Evolutionary conservation across 345 rosid species (phyloP), one percentile per base, ranked within the genome.

Genomic region (Anastatica hierochuntica): DNA sequence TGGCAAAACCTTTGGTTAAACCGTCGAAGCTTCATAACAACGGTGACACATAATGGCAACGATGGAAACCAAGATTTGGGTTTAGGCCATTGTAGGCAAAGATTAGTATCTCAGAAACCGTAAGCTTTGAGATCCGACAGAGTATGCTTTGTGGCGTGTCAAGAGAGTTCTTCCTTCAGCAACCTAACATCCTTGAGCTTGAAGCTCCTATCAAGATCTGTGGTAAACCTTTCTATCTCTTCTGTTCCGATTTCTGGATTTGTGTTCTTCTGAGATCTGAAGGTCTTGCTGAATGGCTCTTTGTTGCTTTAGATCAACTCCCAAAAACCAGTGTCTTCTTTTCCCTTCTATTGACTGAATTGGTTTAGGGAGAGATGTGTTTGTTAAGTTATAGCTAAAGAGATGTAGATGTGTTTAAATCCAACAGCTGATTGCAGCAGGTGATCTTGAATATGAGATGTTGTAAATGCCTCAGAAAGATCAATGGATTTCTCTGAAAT

Each of bases 191-290:
- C 49, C 97, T 88, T 29, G 94, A 84, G 55, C 94, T 88, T 43
- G 82, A 79, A 56, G 90, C 96, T 26, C 96, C 97, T 45, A 82
- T 88, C 74, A 84, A 88, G 97, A 82, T 88, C 82, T 88, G 97
- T 45, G 97, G 95, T 88, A 72, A 18, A 47, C 1, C 16, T 3
- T 27, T 48, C 15, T 41, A n/a, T 31, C 1, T n/a, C n/a, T n/a
- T n/a, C n/a, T n/a, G n/a, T 48, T 30, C 40, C 6, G 4, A 6
- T 62, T 53, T 27, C 9, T 54, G 13, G 8, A 18, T 29, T 39
- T 5, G 13, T 49, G 12, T 16, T 2, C 2, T 36, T 58, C 33
- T 23, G 31, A 49, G 71, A 66, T 66, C 71, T 53, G 71, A 30
- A n/a, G 16, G 3, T 58, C 26, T 43, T 15, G 14, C 8, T 41